Evolutionary conservation across 192 early-diverging fungal genomes (phyloP), one percentile per base, ranked within the genome.

Genomic region (Podila verticillata): DNA sequence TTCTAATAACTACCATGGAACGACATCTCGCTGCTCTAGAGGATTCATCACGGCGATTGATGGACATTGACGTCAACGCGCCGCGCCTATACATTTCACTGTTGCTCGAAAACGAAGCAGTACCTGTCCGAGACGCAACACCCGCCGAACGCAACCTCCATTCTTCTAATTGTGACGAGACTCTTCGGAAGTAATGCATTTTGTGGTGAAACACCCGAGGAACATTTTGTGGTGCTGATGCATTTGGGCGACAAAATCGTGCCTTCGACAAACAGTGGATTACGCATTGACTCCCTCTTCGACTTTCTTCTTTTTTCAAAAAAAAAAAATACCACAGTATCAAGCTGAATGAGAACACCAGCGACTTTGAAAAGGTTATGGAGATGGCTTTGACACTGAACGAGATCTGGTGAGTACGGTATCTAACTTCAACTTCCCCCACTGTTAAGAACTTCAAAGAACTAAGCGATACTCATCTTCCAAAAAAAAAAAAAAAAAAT

Each of bases 51-150:
- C 70, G 66, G 2, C 77, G 66, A 26, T n/a, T 80, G 36, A 61
- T 65, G 9, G 54, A 70, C 0, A 60, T 71, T 5, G 77, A 72
- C 47, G 72, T 80, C 30, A 26, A 70, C 48, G 48, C 65, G 20
- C 77, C 77, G 17, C 77, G 77, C 24, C 58, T 80, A 17, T 80
- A 72, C 47, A 65, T 65, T 31, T 48, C 77, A 57, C 51, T 80
- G 19, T 54, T 80, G 1, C 70, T 80, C 20, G 77, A 80, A 58
- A 80, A 80, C 66, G 69, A 72, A 24, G 66, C 57, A 12, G 66
- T 80, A 2, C 77, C 77, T 31, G 57, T 72, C 70, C 66, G 77
- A 48, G 63, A 72, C 26, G 77, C 77, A 7, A 72, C 72, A 31
- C 24, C 65, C 9, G 66, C 68, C 61, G 77, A 80, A 35, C 77